These are phyloP conservation scores for Calonectria crousiana DNA, from an alignment of 2,329 filamentous ascomycete species.

Conservation along the genomic window DNA sequence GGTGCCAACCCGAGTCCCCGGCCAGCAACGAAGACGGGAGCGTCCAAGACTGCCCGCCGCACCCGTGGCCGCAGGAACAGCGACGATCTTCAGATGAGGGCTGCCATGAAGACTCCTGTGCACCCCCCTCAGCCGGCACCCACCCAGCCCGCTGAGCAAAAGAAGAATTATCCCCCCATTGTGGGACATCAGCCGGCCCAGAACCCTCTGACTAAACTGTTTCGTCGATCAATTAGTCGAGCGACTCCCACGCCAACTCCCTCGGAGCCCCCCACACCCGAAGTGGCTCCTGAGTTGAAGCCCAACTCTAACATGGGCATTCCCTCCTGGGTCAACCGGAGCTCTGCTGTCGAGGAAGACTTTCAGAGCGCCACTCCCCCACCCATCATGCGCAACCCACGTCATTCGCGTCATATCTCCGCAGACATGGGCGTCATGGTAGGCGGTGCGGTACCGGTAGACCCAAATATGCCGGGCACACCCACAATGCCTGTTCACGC, in stretches of 20 bases:
- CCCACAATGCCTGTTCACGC: slow-evolving; percentile 27
- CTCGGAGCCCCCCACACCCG: slow-evolving; percentile 24
- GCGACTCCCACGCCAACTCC: slow-evolving; percentile 25
- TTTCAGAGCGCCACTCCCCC: slow-evolving; percentile 66
- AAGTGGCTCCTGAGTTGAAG: slow-evolving; percentile 33
- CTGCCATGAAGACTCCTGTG: slow-evolving; percentile 41
- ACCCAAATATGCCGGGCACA: slow-evolving; percentile 32
- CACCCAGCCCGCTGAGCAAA: slow-evolving; percentile 45
- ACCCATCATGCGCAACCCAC: slow-evolving; percentile 64
- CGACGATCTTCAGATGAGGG: slow-evolving; percentile 46
- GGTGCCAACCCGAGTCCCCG: slow-evolving; percentile 43
- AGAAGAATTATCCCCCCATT: slow-evolving; percentile 63
- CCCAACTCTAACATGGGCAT: slow-evolving; percentile 50
- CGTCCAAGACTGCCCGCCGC: slow-evolving; percentile 35
- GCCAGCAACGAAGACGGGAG: slow-evolving; percentile 32
- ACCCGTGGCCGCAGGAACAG: slow-evolving; percentile 42
- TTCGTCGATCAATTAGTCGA: slow-evolving; percentile 62
- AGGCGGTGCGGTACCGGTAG: slow-evolving; percentile 23
- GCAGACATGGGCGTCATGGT: slow-evolving; percentile 31
- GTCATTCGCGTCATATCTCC: slow-evolving; percentile 46
- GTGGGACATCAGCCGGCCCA: slow-evolving; percentile 57
- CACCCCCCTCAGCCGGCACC: slow-evolving; percentile 38
- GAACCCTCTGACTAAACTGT: slow-evolving; percentile 62
- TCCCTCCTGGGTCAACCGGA: slow-evolving; percentile 55
- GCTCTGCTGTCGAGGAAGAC: slow-evolving; percentile 55